Evolutionary conservation across 2,329 filamentous ascomycete genomes (phyloP), one percentile per base, ranked within the genome.

Genomic region (Blastomyces parvus): DNA sequence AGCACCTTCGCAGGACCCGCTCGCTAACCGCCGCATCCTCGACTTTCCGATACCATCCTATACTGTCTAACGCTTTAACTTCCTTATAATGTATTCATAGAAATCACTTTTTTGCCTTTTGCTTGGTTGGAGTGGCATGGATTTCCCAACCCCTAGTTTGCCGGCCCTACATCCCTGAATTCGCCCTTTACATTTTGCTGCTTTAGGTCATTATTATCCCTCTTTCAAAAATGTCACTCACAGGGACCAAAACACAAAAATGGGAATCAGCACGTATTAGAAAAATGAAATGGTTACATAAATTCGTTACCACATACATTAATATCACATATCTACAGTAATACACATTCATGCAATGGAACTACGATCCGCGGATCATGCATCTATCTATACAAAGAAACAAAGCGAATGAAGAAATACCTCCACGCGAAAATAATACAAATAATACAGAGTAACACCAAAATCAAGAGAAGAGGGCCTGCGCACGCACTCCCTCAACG

Each of bases 11-110:
- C 14, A 44, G 14, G 19, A n/a, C 19, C 9, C 25, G 9, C 8
- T n/a, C n/a, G 17, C n/a, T 48, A 9, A n/a, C 50, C 50, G 8
- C n/a, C n/a, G 33, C 27, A 38, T 38, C 9, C 9, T 38, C 36
- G 11, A 38, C 36, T 19, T 53, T 33, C 27, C n/a, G 22, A 17
- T 36, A n/a, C 27, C 19, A 17, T 55, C 7, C n/a, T 44, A 19
- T 58, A 17, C 22, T 19, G 14, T 42, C 25, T 25, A 40, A 25
- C 9, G 13, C 38, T 22, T 8, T 42, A 30, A 19, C n/a, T 3
- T 7, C 19, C 19, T 19, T 57, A 40, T 57, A 38, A 38, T 50
- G 55, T 59, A 59, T 59, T 59, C 25, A 48, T 59, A 59, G 42
- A 46, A 33, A n/a, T 9, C 7, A n/a, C 46, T 46, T 13, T n/a